Evolutionary conservation across 2,329 filamentous ascomycete species (phyloP).

Genomic region (Lanzia echinophila): DNA sequence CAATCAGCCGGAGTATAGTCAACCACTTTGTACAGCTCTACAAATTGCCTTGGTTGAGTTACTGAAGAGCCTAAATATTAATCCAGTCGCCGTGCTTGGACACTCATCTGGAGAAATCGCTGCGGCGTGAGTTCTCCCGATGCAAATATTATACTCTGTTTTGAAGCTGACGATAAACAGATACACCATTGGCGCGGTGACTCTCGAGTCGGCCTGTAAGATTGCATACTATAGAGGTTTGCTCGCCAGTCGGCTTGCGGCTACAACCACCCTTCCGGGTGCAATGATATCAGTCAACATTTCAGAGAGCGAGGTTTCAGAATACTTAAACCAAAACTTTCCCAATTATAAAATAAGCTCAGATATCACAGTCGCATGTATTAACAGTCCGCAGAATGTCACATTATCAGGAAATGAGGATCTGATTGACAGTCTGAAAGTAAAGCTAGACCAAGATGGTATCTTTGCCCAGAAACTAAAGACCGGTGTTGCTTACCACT

Average conservation of each 20-base stretch:
- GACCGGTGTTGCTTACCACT: background rate
- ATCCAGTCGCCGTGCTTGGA: constrained; percentile 19
- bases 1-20: constrained; percentile 20
- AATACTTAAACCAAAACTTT: background rate
- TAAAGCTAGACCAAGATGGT: background rate
- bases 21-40: constrained; percentile 39
- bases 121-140: constrained; percentile 27
- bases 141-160: background rate
- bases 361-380: background rate
- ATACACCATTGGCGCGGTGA: constrained; percentile 24
- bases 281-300: constrained; percentile 47
- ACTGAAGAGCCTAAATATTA: constrained; percentile 14
- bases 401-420: background rate
- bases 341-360: too few relatives aligned
- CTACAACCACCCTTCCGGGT: constrained; percentile 26
- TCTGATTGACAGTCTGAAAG: background rate
- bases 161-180: constrained; percentile 7
- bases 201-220: constrained; percentile 4
- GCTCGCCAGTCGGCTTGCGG: constrained; percentile 10
- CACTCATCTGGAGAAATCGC: constrained; percentile 29
- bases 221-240: constrained; percentile 15
- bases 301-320: background rate
- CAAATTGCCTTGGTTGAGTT: constrained; percentile 27
- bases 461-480: background rate
- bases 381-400: constrained; percentile 1